Evolutionary conservation across 345 rosid genomes (phyloP), one percentile per base, ranked within the genome.

Genomic region (Aurinia saxatilis): DNA sequence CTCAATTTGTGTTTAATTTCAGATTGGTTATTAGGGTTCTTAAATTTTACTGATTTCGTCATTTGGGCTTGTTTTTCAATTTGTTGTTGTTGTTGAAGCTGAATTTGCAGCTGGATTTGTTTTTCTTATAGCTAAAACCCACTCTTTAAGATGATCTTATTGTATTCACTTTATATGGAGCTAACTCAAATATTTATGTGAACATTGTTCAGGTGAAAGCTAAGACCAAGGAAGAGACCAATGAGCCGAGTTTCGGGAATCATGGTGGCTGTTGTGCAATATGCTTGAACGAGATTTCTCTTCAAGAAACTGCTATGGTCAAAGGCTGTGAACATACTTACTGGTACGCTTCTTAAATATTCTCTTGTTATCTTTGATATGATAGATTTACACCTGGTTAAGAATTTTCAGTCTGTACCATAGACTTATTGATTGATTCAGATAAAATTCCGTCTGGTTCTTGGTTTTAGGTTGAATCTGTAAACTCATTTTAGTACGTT

Each of bases 271-370:
- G 75, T 71, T 93, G 97, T 51, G 95, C 91, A 0, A 87, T 93
- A 11, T 93, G 98, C 73, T 74, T 92, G 76, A 79, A 83, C 63
- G 75, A 80, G 65, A 92, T 87, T 29, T 79, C 70, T 65, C 87
- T 92, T 36, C 82, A 79, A 73, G 98, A 92, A 70, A 89, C 86
- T 55, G 96, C 98, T 45, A 87, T 89, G 60, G 72, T 92, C 35
- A 89, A 85, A 78, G 97, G 89, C 75, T 92, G 98, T 81, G 97
- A 92, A 76, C 97, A 92, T 38, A 79, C 95, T 21, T 92, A 92
- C 84, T 92, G 98, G 98, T 87, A 79, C 64, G 83, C 64, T 49
- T 57, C 14, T 62, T 16, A 1, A 14, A 3, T 30, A 47, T 36
- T 35, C 1, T 51, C 0, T 42, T 42, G 14, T 2, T 53, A 14